Conservation (phyloP, 2,329 filamentous ascomycete genomes). For the Aureobasidium pullulans region DNA sequence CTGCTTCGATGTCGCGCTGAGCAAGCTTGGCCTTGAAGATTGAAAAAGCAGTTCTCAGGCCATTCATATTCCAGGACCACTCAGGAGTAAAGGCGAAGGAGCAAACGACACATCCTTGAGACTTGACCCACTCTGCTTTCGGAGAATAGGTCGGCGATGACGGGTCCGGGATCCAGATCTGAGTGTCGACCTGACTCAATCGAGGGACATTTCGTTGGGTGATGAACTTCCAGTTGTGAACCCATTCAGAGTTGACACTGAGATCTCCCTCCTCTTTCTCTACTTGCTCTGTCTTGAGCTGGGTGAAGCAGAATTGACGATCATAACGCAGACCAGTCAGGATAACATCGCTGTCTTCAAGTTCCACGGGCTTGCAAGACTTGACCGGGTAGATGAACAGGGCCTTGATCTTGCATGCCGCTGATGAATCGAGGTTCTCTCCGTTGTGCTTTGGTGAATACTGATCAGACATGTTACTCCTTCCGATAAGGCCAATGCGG, state of each 20-base stretch:
- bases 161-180: conserved; percentile 64
- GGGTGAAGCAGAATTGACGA: conserved; percentile 74
- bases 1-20: conserved; percentile 18
- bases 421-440: not conserved
- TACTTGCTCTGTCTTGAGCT: conserved; percentile 38
- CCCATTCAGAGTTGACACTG: conserved; percentile 32
- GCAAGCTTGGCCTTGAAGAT: conserved; percentile 28
- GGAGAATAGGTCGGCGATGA: conserved; percentile 44
- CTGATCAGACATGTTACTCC: conserved; percentile 23
- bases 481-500: conserved; percentile 19
- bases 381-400: conserved; percentile 78
- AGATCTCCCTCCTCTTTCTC: conserved; percentile 39
- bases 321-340: conserved; percentile 68
- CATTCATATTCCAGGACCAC: conserved; percentile 21
- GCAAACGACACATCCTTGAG: conserved; percentile 56
- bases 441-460: conserved; percentile 14
- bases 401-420: conserved; percentile 48
- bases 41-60: conserved; percentile 27
- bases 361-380: conserved; percentile 69
- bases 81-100: conserved; percentile 52
- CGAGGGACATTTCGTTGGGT: conserved; percentile 62
- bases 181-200: conserved; percentile 60
- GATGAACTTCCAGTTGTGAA: conserved; percentile 60
- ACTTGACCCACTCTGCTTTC: conserved; percentile 38
- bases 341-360: conserved; percentile 57